A percentile compares a stretch with the other conserved stretches of the same genome.
phyloP scores from a whole-genome alignment of 2,329 filamentous ascomycete genomes.

The Penicillium sp. region DNA sequence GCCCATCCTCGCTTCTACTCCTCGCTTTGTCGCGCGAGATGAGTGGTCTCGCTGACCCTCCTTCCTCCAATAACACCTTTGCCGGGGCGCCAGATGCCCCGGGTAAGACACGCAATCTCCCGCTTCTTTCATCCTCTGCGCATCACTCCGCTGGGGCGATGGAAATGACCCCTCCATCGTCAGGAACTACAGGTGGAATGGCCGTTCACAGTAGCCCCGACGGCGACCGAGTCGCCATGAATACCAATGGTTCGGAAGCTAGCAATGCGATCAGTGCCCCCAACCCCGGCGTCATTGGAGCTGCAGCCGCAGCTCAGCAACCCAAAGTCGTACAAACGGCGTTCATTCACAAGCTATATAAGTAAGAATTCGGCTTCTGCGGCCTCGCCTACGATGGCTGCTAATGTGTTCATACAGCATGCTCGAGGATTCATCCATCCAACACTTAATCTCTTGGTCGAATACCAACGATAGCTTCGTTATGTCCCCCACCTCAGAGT shows the following conservation, averaged over 20 bases:
- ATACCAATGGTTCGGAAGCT: slow-evolving; percentile 33
- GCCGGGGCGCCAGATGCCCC: slow-evolving; percentile 37
- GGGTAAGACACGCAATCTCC: slow-evolving; percentile 47
- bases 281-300: slow-evolving; percentile 37
- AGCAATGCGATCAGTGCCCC: slow-evolving; percentile 25
- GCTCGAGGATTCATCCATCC: slow-evolving; percentile 88
- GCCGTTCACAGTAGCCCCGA: slow-evolving; percentile 47
- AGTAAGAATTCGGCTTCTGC: slow-evolving; percentile 54
- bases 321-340: slow-evolving; percentile 97
- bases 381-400: background rate
- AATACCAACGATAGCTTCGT: slow-evolving; percentile 92
- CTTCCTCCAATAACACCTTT: slow-evolving; percentile 43
- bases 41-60: slow-evolving; percentile 40
- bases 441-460: slow-evolving; percentile 96
- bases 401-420: slow-evolving; percentile 58
- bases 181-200: slow-evolving; percentile 40
- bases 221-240: slow-evolving; percentile 41
- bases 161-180: slow-evolving; percentile 49
- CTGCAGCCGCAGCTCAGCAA: slow-evolving; percentile 63
- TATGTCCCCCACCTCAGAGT: slow-evolving; percentile 95
- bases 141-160: slow-evolving; percentile 46
- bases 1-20: slow-evolving; percentile 1
- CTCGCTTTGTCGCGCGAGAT: slow-evolving; percentile 28
- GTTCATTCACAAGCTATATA: slow-evolving; percentile 98
- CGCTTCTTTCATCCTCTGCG: slow-evolving; percentile 44